Evolutionary conservation across 2,329 filamentous ascomycete species (phyloP).

Genomic region (Neonectria hederae): DNA sequence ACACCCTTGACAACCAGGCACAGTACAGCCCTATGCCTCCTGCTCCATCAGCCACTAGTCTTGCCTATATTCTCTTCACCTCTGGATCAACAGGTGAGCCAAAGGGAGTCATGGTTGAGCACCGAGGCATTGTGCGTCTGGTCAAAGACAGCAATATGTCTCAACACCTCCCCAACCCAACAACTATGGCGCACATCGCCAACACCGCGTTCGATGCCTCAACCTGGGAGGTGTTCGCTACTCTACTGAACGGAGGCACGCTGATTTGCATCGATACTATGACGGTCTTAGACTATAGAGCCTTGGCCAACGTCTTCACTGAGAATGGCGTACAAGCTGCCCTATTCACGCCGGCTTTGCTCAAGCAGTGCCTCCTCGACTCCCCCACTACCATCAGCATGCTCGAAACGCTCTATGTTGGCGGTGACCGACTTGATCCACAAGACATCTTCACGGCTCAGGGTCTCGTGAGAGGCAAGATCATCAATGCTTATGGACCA

Average conservation of each 20-base stretch:
- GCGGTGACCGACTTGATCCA: constrained; percentile 34
- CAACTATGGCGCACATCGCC: constrained; percentile 20
- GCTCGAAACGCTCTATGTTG: constrained; percentile 23
- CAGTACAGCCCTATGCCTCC: neutral
- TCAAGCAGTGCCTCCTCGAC: constrained; percentile 34
- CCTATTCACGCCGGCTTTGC: constrained; percentile 27
- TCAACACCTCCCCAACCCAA: neutral
- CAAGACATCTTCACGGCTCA: constrained; percentile 11
- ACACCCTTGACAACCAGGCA: neutral
- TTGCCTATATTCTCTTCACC: constrained; percentile 16
- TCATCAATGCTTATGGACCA: constrained; percentile 30
- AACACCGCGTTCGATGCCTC: constrained; percentile 27
- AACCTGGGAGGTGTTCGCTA: constrained; percentile 11
- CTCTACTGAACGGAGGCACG: constrained; percentile 20
- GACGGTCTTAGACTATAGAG: constrained; percentile 16
- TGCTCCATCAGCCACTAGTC: neutral
- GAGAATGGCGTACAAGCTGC: neutral
- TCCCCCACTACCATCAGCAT: constrained; percentile 9
- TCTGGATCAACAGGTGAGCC: constrained; percentile 15
- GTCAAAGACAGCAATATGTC: constrained; percentile 20
- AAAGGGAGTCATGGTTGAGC: constrained; percentile 11
- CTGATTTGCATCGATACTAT: constrained; percentile 29
- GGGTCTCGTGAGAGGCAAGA: neutral
- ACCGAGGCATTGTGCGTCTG: constrained; percentile 12
- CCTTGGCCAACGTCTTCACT: neutral